phyloP scores from a whole-genome alignment of 208 protist genomes.

The Leptomonas seymouri region DNA sequence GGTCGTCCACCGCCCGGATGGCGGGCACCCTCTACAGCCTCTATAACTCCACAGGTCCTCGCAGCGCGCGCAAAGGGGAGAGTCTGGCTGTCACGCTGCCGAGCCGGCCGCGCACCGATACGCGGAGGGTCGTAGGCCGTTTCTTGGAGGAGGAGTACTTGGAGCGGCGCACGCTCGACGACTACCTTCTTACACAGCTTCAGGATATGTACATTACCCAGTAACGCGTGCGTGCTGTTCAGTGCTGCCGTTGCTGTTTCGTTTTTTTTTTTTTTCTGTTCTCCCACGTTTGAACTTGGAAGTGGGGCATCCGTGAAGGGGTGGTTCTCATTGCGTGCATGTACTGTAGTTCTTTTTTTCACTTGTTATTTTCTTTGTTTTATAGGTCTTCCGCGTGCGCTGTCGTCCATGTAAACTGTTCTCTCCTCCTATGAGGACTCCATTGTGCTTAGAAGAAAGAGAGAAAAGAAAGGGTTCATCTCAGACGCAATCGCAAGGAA shows the following conservation, averaged over 20 bases:
- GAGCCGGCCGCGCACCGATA: conserved; percentile 7
- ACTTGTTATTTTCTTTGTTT: background rate
- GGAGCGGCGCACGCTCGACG: conserved; percentile 38
- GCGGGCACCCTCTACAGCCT: background rate
- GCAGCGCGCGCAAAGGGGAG: background rate
- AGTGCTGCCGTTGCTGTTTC: background rate
- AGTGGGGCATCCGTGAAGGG: too few species aligned
- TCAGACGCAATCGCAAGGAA: too few species aligned
- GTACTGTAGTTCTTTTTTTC: background rate
- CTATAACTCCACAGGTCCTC: background rate
- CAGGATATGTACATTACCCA: conserved; percentile 24
- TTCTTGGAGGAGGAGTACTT: conserved; percentile 52
- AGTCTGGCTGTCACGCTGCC: conserved; percentile 4
- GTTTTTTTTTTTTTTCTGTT: conserved; percentile 14
- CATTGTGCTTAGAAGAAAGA: background rate
- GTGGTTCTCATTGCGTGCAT: too few species aligned
- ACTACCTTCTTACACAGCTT: conserved; percentile 43
- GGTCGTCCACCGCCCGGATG: background rate
- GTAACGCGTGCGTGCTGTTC: background rate
- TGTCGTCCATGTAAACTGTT: background rate
- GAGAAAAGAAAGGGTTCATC: background rate
- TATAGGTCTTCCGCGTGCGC: too few species aligned
- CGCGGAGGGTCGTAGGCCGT: conserved; percentile 41
- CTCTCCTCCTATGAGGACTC: background rate
- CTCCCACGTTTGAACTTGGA: background rate